Conservation (phyloP, 768 basidiomycete species). For the Boletus pseudopeckii region DNA sequence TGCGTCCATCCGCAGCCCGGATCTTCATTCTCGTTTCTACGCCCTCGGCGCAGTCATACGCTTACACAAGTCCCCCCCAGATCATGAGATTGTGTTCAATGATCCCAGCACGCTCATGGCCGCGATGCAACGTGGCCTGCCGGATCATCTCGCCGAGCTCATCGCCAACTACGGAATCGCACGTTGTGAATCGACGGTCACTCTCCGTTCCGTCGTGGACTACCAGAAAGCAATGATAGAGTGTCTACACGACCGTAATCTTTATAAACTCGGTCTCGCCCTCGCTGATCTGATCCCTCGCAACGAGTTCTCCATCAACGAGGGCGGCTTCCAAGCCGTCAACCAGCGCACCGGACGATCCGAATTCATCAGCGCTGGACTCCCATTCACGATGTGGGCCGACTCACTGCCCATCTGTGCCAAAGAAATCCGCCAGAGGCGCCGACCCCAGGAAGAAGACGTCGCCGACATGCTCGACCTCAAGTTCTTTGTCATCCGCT, state of each 20-base stretch:
- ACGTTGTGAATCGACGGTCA: conserved; percentile 47
- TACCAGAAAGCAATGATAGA: conserved; percentile 54
- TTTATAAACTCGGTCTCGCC: conserved; percentile 49
- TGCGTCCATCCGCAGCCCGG: conserved; percentile 51
- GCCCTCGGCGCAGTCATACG: conserved; percentile 55
- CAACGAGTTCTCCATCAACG: conserved; percentile 58
- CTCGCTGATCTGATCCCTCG: conserved; percentile 48
- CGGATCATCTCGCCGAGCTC: conserved; percentile 43
- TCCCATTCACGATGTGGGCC: conserved; percentile 58
- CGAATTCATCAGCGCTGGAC: conserved; percentile 44
- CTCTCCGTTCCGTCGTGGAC: conserved; percentile 38
- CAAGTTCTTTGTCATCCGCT: conserved; percentile 52
- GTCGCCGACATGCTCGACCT: conserved; percentile 63
- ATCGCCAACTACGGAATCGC: conserved; percentile 46
- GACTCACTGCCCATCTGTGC: conserved; percentile 62
- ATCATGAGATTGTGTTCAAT: conserved; percentile 42
- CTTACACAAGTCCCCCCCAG: conserved; percentile 41
- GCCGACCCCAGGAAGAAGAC: conserved; percentile 43
- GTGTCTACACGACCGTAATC: conserved; percentile 43
- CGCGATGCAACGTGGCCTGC: conserved; percentile 41
- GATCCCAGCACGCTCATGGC: conserved; percentile 49
- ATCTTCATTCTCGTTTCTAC: conserved; percentile 49
- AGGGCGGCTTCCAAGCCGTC: conserved; percentile 51
- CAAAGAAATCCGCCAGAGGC: conserved; percentile 46
- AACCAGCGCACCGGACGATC: conserved; percentile 40